Evolutionary conservation across 208 protist genomes (phyloP), one percentile per base, ranked within the genome.

Genomic region (Trypanosoma platydactyli): DNA sequence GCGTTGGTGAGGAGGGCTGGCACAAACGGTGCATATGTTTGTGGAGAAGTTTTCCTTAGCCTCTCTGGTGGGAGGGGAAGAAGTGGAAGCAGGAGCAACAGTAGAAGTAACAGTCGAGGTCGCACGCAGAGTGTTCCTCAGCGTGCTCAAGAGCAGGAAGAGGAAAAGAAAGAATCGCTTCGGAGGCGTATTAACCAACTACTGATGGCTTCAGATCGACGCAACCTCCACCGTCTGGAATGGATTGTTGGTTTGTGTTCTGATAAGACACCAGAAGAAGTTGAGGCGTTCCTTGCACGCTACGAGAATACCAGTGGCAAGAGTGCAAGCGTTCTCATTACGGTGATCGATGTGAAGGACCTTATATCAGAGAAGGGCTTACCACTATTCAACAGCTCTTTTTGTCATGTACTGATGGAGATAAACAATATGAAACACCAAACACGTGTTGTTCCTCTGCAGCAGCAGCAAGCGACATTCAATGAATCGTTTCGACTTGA

Each of bases 201-300:
- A 1, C 29, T 81, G 12, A 29, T 59, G 40, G n/a, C 30, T 12
- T 5, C 41, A 42, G 65, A 41, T n/a, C 33, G 29, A 1, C 41
- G 16, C n/a, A 27, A 81, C 27, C 51, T 86, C 3, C 80, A 86
- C 56, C 55, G 59, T 22, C 66, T 80, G 0, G 80, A 86, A 45
- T 73, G 64, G 72, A 59, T 76, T 48, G 66, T 81, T 3, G 76
- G 76, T 1, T n/a, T 53, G 13, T 79, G 52, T 54, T 63, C 58
- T 25, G 12, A 30, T 11, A 59, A 52, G 24, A 22, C 48, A 16
- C 35, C 40, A 6, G 6, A 24, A n/a, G 62, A 70, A 40, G 45
- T 76, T 2, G 62, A 76, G 22, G 38, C 12, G 22, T 24, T 71
- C 18, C 40, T 69, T 27, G 40, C 51, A 18, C 20, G 25, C 6